Evolutionary conservation across 2,329 filamentous ascomycete genomes (phyloP).

Genomic region (Venturia asperata): DNA sequence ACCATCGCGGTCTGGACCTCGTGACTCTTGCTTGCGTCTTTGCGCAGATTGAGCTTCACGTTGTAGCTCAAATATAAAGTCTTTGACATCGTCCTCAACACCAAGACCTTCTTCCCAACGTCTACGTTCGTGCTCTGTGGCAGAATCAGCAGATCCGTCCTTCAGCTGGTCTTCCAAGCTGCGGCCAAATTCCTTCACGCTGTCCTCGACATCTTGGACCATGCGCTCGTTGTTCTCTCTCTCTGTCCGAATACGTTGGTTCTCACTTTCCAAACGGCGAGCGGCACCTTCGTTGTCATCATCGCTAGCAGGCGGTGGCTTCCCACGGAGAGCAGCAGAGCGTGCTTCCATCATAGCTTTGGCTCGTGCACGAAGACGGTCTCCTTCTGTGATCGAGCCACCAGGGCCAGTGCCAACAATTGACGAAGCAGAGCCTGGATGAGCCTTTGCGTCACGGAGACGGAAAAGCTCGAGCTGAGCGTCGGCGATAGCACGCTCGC

Average conservation of each 20-base stretch:
- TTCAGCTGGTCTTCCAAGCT: constrained; percentile 83
- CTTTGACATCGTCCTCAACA: constrained; percentile 92
- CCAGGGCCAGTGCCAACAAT: constrained; percentile 92
- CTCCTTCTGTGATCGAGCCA: constrained; percentile 82
- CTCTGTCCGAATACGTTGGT: constrained; percentile 69
- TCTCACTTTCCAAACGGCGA: constrained; percentile 84
- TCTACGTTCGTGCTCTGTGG: constrained; percentile 81
- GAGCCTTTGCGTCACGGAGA: constrained; percentile 82
- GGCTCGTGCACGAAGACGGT: constrained; percentile 87
- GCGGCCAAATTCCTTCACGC: constrained; percentile 78
- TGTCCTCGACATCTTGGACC: constrained; percentile 95
- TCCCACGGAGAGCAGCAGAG: constrained; percentile 83
- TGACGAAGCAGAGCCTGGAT: constrained; percentile 70
- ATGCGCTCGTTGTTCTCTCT: constrained; percentile 93
- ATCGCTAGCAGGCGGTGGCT: constrained; percentile 59
- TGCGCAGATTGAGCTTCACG: constrained; percentile 72
- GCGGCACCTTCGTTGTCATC: constrained; percentile 72
- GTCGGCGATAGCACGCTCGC: constrained; percentile 88
- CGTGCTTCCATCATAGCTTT: constrained; percentile 99
- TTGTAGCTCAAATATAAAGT: constrained; percentile 96
- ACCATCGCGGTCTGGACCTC: constrained; percentile 28
- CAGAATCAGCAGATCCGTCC: constrained; percentile 66
- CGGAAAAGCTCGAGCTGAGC: constrained; percentile 88
- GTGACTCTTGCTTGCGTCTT: constrained; percentile 48
- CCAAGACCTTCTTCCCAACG: constrained; percentile 95